Percentiles rank a stretch among this genome's conserved stretches.
Conservation (phyloP, 331 rosid genomes). For the Saraca asoca region DNA sequence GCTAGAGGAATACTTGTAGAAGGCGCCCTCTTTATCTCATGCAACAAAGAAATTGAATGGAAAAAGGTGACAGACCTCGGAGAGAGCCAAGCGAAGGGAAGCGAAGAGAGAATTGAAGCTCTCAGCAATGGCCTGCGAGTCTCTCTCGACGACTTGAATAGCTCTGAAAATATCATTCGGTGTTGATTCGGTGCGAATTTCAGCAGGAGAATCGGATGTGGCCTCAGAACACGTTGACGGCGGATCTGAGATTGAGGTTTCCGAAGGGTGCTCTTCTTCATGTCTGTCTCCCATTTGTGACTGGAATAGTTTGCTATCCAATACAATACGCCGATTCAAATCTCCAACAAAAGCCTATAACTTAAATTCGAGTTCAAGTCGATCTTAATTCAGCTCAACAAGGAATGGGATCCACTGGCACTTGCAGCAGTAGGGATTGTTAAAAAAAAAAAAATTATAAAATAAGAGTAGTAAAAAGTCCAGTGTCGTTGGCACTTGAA, state of each 20-base stretch:
- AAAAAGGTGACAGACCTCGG: conserved; percentile 46
- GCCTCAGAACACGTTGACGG: conserved; percentile 24
- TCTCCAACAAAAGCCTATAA: too few species aligned
- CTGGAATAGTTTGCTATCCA: background rate
- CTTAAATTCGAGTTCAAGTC: too few species aligned
- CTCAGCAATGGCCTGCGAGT: conserved; percentile 68
- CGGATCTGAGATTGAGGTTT: conserved; percentile 40
- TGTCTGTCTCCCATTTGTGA: conserved; percentile 38
- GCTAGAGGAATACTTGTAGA: background rate
- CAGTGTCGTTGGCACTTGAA: too few species aligned
- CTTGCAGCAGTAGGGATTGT: too few species aligned
- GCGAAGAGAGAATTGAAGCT: conserved; percentile 80
- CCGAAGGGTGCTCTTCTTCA: conserved; percentile 26
- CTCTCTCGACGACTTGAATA: conserved; percentile 72
- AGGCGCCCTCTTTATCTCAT: background rate
- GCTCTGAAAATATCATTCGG: conserved; percentile 59
- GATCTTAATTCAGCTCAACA: too few species aligned
- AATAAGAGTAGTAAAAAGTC: too few species aligned
- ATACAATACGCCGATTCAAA: background rate
- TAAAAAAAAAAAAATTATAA: too few species aligned
- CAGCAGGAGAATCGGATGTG: conserved; percentile 20
- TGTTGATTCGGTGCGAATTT: conserved; percentile 31
- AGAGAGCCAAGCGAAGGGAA: conserved; percentile 74
- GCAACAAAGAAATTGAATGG: background rate
- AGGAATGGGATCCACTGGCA: too few species aligned